Percentiles rank a stretch among this genome's conserved stretches.
These are phyloP conservation scores for Colletotrichum simmondsii DNA, from an alignment of 2,329 filamentous ascomycete species.

Conservation along the genomic window DNA sequence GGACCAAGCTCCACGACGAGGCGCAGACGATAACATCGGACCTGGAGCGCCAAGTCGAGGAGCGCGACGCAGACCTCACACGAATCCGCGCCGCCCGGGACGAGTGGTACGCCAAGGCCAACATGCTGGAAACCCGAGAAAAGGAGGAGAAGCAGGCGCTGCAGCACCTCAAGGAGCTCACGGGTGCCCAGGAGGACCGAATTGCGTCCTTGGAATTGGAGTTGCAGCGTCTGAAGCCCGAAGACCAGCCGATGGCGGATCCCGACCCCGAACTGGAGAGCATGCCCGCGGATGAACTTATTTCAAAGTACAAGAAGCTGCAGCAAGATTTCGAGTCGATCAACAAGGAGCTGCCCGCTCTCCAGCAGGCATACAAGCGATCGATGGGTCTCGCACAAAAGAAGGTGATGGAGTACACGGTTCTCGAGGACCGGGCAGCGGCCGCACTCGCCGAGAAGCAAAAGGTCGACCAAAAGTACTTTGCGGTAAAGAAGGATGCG, in stretches of 20 bases:
- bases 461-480: slow-evolving; percentile 98
- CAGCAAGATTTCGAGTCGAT: slow-evolving; percentile 85
- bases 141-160: slow-evolving; percentile 78
- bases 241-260: slow-evolving; percentile 58
- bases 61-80: slow-evolving; percentile 85
- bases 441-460: slow-evolving; percentile 87
- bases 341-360: slow-evolving; percentile 86
- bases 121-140: slow-evolving; percentile 80
- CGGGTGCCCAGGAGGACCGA: slow-evolving; percentile 81
- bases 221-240: slow-evolving; percentile 74
- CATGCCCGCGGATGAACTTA: slow-evolving; percentile 77
- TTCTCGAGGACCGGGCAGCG: slow-evolving; percentile 81
- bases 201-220: slow-evolving; percentile 87
- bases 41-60: slow-evolving; percentile 82
- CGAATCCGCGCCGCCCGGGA: slow-evolving; percentile 87
- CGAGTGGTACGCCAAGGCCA: slow-evolving; percentile 84
- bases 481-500: slow-evolving; percentile 93
- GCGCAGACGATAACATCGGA: slow-evolving; percentile 78
- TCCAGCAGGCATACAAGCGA: slow-evolving; percentile 92
- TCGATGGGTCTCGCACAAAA: slow-evolving; percentile 85
- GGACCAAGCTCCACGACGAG: slow-evolving; percentile 84
- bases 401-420: slow-evolving; percentile 82
- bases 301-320: slow-evolving; percentile 77
- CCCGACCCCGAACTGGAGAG: slow-evolving; percentile 63
- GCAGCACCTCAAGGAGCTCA: slow-evolving; percentile 82